These are phyloP conservation scores for Starmerella apicola DNA, from an alignment of 805 yeast species.

Conservation along the genomic window DNA sequence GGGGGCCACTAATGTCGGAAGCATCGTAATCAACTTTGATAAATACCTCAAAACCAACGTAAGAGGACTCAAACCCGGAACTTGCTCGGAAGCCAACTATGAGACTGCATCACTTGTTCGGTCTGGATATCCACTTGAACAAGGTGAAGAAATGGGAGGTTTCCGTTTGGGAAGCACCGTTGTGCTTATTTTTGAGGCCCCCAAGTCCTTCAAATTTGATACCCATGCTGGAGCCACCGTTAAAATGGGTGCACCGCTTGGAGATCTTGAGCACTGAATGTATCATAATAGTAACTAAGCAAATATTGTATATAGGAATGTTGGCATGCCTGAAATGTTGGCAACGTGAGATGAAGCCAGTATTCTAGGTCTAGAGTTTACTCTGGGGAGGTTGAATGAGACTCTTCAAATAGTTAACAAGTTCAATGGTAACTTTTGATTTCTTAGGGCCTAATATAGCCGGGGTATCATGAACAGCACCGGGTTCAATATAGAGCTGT, in stretches of 20 bases:
- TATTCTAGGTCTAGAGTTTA: too few relatives aligned
- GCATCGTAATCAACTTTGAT: constrained; percentile 84
- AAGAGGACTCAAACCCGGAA: constrained; percentile 46
- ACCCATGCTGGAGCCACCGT: constrained; percentile 64
- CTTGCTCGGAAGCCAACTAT: constrained; percentile 91
- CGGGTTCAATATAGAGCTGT: constrained; percentile 2
- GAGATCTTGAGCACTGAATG: constrained; percentile 25
- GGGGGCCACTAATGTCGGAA: constrained; percentile 98
- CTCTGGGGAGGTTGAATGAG: background rate
- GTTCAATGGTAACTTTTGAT: background rate
- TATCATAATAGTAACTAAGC: too few relatives aligned
- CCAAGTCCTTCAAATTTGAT: constrained; percentile 58
- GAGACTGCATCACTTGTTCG: constrained; percentile 59
- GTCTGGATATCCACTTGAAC: constrained; percentile 77
- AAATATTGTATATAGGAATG: too few relatives aligned
- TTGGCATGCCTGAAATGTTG: too few relatives aligned
- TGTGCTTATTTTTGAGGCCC: constrained; percentile 95
- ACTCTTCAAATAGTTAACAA: background rate
- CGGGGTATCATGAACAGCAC: constrained; percentile 13
- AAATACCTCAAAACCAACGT: constrained; percentile 72
- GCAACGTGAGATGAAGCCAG: too few relatives aligned
- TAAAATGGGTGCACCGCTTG: constrained; percentile 73
- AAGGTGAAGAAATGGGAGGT: constrained; percentile 96
- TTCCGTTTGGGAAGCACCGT: constrained; percentile 92
- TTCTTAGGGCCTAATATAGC: background rate